phyloP scores from a whole-genome alignment of 305 asterid genomes.

The Solanum hybrid region DNA sequence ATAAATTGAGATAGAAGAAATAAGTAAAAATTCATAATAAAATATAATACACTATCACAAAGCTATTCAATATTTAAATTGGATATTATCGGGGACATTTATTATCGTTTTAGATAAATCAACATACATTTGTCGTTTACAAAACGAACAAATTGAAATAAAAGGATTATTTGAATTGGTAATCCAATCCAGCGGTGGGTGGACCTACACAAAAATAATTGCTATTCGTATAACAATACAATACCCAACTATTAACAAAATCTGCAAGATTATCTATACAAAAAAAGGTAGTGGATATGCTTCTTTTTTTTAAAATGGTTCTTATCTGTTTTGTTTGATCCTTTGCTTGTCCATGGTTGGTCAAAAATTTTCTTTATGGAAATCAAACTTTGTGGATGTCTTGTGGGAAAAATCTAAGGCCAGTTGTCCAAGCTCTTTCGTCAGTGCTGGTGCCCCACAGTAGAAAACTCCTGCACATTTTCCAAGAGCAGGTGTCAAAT shows the following conservation, averaged over 20 bases:
- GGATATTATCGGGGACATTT: too few relatives aligned
- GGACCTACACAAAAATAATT: neutral
- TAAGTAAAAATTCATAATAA: too few relatives aligned
- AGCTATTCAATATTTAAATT: too few relatives aligned
- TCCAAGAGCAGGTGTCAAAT: too few relatives aligned
- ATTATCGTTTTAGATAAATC: too few relatives aligned
- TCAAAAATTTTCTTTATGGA: slow-evolving; percentile 82
- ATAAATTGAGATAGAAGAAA: too few relatives aligned
- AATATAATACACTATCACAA: too few relatives aligned
- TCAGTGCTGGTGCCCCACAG: slow-evolving; percentile 80
- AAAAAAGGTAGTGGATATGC: neutral
- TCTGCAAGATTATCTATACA: slow-evolving; percentile 1
- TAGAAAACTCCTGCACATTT: slow-evolving; percentile 71
- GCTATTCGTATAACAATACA: neutral
- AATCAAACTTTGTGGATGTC: slow-evolving; percentile 83
- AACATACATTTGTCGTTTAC: too few relatives aligned
- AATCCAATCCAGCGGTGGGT: neutral
- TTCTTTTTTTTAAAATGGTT: neutral
- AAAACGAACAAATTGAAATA: too few relatives aligned
- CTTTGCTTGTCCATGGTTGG: neutral
- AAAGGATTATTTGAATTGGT: neutral
- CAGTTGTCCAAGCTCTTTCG: slow-evolving; percentile 60
- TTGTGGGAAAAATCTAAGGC: slow-evolving; percentile 73
- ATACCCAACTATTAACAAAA: neutral
- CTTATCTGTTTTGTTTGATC: neutral